Evolutionary conservation across 305 asterid genomes (phyloP), one percentile per base, ranked within the genome.

Genomic region (Ilex paraguariensis): DNA sequence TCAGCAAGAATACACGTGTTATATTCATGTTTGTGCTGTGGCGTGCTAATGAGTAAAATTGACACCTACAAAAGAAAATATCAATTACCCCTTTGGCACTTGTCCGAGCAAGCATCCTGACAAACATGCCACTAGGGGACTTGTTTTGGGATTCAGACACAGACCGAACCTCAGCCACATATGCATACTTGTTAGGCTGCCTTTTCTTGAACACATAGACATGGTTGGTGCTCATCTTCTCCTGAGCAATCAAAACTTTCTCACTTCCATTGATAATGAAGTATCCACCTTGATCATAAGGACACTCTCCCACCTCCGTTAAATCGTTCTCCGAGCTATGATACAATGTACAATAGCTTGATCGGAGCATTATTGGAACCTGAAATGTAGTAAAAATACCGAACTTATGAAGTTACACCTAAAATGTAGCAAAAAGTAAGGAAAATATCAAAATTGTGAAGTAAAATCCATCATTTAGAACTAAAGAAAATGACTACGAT

Each of bases 211-310:
- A 73, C 28, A 73, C 77, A 13, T 68, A 73, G 2, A 73, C 77
- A 56, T 73, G 77, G 55, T 73, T 73, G 30, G 67, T 73, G 60
- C 77, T 73, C 77, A 73, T 73, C 58, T 68, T 73, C 48, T 73
- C 77, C 62, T 73, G 77, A 16, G 77, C 77, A 46, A 73, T 73
- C 57, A 73, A 66, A 57, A 73, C 77, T 44, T 73, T 73, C 32
- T 73, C 77, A 63, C 77, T 73, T 46, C 77, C 73, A 32, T 73
- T 73, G 40, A 73, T 70, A 48, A 73, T 68, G 48, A 73, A 73
- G 36, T 73, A 73, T 54, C 77, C 77, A 17, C 77, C 77, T 73
- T 73, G 77, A 60, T 73, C 77, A 50, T 36, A 68, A 0, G 77
- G 69, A 42, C 77, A 72, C 46, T 72, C 77, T 58, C 77, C 77